A percentile compares a stretch with the other conserved stretches of the same genome.
phyloP scores from a whole-genome alignment of 192 early-diverging fungal species.

The Coemansia furcata region DNA sequence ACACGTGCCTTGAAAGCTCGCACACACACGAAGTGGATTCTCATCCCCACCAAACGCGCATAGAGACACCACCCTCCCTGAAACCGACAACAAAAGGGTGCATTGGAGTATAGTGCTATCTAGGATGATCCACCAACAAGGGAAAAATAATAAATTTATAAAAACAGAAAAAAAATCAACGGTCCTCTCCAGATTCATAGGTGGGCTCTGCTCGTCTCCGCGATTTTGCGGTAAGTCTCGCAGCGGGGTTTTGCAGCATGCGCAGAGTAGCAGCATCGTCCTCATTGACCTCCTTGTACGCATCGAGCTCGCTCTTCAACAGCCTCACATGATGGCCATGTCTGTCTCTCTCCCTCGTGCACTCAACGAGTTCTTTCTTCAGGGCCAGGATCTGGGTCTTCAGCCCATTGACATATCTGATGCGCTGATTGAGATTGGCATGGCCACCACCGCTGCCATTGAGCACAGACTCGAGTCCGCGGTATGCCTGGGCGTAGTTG shows the following conservation, averaged over 20 bases:
- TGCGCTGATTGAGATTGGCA: constrained; percentile 44
- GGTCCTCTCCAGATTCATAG: constrained; percentile 12
- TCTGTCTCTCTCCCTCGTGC: constrained; percentile 29
- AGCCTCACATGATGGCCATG: constrained; percentile 17
- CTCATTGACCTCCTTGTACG: constrained; percentile 48
- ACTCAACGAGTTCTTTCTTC: constrained; percentile 48
- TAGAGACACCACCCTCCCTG: constrained; percentile 1
- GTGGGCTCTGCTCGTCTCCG: background rate
- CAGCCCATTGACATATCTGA: constrained; percentile 43
- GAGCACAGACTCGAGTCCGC: constrained; percentile 35
- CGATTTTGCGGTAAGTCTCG: background rate
- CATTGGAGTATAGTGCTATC: background rate
- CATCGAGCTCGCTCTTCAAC: constrained; percentile 45
- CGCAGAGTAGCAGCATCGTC: constrained; percentile 20
- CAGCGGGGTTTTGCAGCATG: constrained; percentile 5
- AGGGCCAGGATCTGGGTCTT: constrained; percentile 41
- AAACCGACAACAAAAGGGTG: background rate
- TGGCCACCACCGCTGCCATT: constrained; percentile 28
- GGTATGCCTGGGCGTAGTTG: constrained; percentile 44
- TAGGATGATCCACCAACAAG: background rate
- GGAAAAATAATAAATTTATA: constrained; percentile 4
- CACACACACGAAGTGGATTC: background rate
- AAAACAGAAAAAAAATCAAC: constrained; percentile 7
- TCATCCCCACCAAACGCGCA: background rate
- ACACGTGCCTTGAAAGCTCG: background rate